Evolutionary conservation across 1,139 yeast species (phyloP), one percentile per base, ranked within the genome.

Genomic region (Sugiyamaella japonica): DNA sequence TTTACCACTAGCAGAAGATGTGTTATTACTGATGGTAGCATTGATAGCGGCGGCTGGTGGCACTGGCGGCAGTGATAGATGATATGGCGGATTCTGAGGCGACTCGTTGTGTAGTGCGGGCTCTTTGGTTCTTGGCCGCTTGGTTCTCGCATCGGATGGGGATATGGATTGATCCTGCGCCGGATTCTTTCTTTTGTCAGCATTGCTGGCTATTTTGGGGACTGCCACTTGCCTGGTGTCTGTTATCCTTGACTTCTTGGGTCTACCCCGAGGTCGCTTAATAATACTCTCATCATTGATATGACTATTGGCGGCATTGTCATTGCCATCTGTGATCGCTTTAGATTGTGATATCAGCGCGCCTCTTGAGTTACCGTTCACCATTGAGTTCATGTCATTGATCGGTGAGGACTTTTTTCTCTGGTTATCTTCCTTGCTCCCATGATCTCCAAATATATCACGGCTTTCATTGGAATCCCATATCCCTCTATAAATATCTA

Each of bases 401-500:
- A 20, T 20, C 25, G n/a, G n/a, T n/a, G n/a, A n/a, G n/a, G n/a
- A n/a, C n/a, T 20, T 16, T 34, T 4, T 34, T 13, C 16, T 34
- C 38, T 34, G 13, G 13, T 2, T 34, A 12, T 10, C 13, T 34
- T 7, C 38, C 38, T n/a, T 34, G 8, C 16, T 16, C 38, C 3
- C 7, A 17, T 38, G 17, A 7, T 16, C 29, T 9, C 48, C 48
- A 44, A 44, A 44, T 44, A 44, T 32, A 34, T 16, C 39, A 4
- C 3, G 12, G 13, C 13, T 15, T 10, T 44, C 15, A 7, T 32
- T 17, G 12, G 48, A 44, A n/a, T 12, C 3, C 48, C 48, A 32
- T 23, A 44, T 31, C 7, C 39, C 31, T 17, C 10, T 17, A 32
- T 44, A 44, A 13, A 44, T 44, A 44, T 32, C 48, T 17, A 44